These are phyloP conservation scores for Leccinum broughii DNA, from an alignment of 768 basidiomycete genomes.

Conservation along the genomic window DNA sequence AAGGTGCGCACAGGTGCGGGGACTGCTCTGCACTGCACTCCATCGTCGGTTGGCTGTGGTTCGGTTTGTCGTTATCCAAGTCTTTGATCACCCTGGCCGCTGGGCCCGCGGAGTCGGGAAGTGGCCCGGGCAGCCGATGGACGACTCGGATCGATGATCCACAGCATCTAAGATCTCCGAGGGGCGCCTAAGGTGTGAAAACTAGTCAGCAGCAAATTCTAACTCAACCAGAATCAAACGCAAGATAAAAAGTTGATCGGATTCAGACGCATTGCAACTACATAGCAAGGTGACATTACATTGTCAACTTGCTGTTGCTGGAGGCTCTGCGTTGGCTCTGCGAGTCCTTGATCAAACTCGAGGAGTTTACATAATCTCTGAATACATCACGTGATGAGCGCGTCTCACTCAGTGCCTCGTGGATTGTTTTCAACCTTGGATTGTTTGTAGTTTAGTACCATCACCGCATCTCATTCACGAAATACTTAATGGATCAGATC, in stretches of 20 bases:
- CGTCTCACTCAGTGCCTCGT: conserved; percentile 20
- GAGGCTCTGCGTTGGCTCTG: too few relatives aligned
- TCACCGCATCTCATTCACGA: conserved; percentile 21
- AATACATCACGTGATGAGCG: conserved; percentile 31
- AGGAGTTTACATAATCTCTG: neutral
- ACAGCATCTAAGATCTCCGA: neutral
- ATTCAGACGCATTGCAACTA: too few relatives aligned
- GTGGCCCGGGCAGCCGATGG: neutral
- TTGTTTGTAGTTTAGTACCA: conserved; percentile 11
- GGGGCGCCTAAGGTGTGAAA: neutral
- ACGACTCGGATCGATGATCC: neutral
- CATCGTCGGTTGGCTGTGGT: neutral
- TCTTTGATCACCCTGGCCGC: conserved; percentile 2
- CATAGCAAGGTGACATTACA: too few relatives aligned
- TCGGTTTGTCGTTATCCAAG: neutral
- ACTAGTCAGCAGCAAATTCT: neutral
- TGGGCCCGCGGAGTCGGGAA: neutral
- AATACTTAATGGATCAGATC: conserved; percentile 65
- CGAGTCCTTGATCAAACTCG: too few relatives aligned
- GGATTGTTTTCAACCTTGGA: conserved; percentile 11
- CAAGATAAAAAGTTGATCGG: neutral
- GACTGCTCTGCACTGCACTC: neutral
- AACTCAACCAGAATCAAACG: neutral
- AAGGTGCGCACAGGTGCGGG: too few relatives aligned
- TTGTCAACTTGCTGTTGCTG: too few relatives aligned